These are phyloP conservation scores for Calonectria crousiana DNA, from an alignment of 2,329 filamentous ascomycete genomes.

Conservation along the genomic window DNA sequence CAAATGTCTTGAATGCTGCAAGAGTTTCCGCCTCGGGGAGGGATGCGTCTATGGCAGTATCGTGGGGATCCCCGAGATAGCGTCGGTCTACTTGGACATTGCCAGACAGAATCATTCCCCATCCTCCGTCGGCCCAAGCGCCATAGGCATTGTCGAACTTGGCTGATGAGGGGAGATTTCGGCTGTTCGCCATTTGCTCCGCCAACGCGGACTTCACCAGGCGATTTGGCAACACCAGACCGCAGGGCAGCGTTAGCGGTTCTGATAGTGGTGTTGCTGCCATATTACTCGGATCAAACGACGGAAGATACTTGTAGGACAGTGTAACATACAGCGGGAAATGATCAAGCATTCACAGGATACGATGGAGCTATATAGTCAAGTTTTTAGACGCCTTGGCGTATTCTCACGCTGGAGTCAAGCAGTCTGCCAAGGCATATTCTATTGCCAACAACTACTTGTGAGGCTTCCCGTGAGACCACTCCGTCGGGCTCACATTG, in stretches of 20 bases:
- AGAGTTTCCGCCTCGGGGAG: constrained; percentile 44
- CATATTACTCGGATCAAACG: constrained; percentile 11
- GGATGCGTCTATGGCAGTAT: constrained; percentile 48
- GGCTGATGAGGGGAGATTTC: constrained; percentile 56
- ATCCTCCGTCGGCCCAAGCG: constrained; percentile 66
- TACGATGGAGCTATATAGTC: background rate
- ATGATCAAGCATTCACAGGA: background rate
- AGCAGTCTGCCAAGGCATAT: background rate
- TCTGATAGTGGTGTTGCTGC: constrained; percentile 36
- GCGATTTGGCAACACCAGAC: constrained; percentile 67
- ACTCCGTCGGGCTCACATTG: background rate
- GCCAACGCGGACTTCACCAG: constrained; percentile 65
- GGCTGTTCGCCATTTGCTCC: constrained; percentile 55
- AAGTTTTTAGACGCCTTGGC: background rate
- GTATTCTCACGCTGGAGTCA: background rate
- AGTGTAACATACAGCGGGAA: background rate
- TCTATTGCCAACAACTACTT: background rate
- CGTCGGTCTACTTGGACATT: constrained; percentile 58
- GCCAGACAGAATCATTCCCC: constrained; percentile 65
- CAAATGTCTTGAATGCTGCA: constrained; percentile 54
- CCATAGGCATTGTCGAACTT: constrained; percentile 60
- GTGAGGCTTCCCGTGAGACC: too few species aligned
- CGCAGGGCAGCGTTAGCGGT: constrained; percentile 65
- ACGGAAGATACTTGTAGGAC: background rate
- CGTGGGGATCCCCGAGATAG: constrained; percentile 51